phyloP scores from a whole-genome alignment of 371 early-diverging fungal genomes.

The Syncephalis plumigaleata region DNA sequence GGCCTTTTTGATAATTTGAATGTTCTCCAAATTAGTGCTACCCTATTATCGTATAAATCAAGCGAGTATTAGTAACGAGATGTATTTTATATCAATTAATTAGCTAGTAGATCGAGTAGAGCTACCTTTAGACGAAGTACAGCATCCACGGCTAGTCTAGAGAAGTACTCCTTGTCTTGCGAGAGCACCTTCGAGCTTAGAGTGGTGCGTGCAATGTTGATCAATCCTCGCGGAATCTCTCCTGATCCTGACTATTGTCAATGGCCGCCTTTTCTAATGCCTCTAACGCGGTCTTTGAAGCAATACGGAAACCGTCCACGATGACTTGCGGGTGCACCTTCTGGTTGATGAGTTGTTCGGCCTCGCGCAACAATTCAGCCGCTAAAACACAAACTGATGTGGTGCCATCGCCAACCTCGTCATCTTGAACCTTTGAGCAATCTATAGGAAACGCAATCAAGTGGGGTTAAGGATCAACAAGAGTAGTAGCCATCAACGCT shows the following conservation, averaged over 20 bases:
- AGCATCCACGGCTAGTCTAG: slow-evolving; percentile 94
- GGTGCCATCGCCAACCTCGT: slow-evolving; percentile 99
- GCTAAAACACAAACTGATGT: slow-evolving; percentile 98
- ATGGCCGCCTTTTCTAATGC: slow-evolving; percentile 71
- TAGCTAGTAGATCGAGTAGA: too few relatives aligned
- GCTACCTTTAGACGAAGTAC: slow-evolving; percentile 77
- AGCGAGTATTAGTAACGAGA: not conserved
- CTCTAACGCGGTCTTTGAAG: slow-evolving; percentile 70
- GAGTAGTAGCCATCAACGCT: not conserved
- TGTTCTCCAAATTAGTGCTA: slow-evolving; percentile 92
- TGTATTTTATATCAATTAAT: not conserved
- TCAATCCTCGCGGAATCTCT: slow-evolving; percentile 68
- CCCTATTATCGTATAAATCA: too few relatives aligned
- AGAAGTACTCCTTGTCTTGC: slow-evolving; percentile 93
- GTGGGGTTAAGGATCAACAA: slow-evolving; percentile 3
- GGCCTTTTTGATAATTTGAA: slow-evolving; percentile 98
- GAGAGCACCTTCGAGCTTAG: slow-evolving; percentile 95
- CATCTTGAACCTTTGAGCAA: slow-evolving; percentile 98
- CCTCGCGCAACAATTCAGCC: slow-evolving; percentile 92
- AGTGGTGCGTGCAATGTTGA: slow-evolving; percentile 97
- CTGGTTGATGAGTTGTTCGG: slow-evolving; percentile 80
- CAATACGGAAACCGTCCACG: slow-evolving; percentile 93
- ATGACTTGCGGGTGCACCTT: slow-evolving; percentile 98
- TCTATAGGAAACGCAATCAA: slow-evolving; percentile 13
- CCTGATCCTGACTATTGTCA: slow-evolving; percentile 46